phyloP scores from a whole-genome alignment of 2,329 filamentous ascomycete species.

The Coleophoma cylindrospora region DNA sequence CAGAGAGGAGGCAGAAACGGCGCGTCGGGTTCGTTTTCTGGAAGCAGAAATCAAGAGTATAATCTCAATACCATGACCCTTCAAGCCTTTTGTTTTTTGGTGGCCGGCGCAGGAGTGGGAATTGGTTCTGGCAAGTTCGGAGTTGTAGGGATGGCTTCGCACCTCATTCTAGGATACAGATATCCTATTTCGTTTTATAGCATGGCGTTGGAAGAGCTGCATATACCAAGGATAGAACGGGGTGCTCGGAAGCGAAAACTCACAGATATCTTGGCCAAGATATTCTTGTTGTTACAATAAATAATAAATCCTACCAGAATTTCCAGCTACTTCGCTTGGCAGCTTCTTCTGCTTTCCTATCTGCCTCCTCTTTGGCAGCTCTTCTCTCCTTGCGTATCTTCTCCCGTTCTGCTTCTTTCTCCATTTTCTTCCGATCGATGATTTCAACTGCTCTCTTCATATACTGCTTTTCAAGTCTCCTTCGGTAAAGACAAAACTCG shows the following conservation, averaged over 20 bases:
- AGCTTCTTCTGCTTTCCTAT: slow-evolving; percentile 22
- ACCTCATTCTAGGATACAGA: too few species aligned
- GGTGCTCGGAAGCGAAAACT: not conserved
- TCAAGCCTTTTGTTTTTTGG: not conserved
- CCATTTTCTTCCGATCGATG: slow-evolving; percentile 66
- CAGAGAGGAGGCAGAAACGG: slow-evolving; percentile 14
- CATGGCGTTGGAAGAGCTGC: not conserved
- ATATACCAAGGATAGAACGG: not conserved
- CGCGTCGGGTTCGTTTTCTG: slow-evolving; percentile 23
- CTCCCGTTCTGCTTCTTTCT: slow-evolving; percentile 48
- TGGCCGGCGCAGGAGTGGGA: too few species aligned
- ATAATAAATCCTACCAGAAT: slow-evolving; percentile 20
- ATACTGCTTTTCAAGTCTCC: slow-evolving; percentile 70
- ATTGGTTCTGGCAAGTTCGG: too few species aligned
- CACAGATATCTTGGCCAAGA: not conserved
- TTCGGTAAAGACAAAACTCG: slow-evolving; percentile 76
- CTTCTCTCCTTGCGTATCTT: slow-evolving; percentile 34
- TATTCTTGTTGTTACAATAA: slow-evolving; percentile 4
- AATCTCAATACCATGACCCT: slow-evolving; percentile 9
- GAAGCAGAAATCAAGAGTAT: slow-evolving; percentile 12
- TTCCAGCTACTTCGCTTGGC: slow-evolving; percentile 23
- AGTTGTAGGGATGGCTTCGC: too few species aligned
- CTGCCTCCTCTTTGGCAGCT: slow-evolving; percentile 36
- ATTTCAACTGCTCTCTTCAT: slow-evolving; percentile 85
- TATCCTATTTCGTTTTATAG: not conserved